Evolutionary conservation across 345 rosid genomes (phyloP).

Genomic region (Euphorbia lathyris): DNA sequence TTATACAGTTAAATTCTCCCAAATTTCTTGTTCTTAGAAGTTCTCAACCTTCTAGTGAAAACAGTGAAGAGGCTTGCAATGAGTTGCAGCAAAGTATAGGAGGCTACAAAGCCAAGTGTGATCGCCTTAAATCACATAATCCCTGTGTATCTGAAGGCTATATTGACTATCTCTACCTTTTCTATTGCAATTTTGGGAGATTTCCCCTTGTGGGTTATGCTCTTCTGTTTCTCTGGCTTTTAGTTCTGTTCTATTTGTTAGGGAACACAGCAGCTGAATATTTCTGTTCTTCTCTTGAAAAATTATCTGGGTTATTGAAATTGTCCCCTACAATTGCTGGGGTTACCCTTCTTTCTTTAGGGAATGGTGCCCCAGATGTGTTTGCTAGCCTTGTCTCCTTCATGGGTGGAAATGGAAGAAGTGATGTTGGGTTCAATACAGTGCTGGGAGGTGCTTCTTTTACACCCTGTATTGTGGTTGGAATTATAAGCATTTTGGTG

Average conservation of each 20-base stretch:
- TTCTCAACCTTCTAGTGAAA: constrained; percentile 21
- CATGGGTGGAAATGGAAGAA: constrained; percentile 45
- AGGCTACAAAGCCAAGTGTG: constrained; percentile 45
- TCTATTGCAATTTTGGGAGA: constrained; percentile 63
- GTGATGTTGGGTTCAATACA: constrained; percentile 62
- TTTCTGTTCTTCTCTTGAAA: constrained; percentile 82
- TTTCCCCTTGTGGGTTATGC: constrained; percentile 48
- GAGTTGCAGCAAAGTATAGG: constrained; percentile 25
- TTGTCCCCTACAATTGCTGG: constrained; percentile 88
- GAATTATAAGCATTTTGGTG: constrained; percentile 49
- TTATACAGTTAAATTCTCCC: constrained; percentile 19
- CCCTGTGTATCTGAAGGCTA: constrained; percentile 69
- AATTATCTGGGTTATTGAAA: constrained; percentile 55
- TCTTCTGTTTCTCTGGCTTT: constrained; percentile 59
- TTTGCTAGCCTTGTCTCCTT: constrained; percentile 75
- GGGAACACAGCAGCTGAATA: constrained; percentile 91
- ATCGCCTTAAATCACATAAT: constrained; percentile 13
- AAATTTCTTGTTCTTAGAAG: constrained; percentile 16
- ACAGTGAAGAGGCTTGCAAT: constrained; percentile 29
- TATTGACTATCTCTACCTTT: constrained; percentile 57
- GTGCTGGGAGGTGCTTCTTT: constrained; percentile 74
- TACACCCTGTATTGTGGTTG: constrained; percentile 81
- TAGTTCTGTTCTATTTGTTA: constrained; percentile 68
- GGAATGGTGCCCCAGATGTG: constrained; percentile 89
- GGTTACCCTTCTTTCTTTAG: constrained; percentile 85